Evolutionary conservation across 1,139 yeast genomes (phyloP), one percentile per base, ranked within the genome.

Genomic region (Sugiyamaella pinicola): DNA sequence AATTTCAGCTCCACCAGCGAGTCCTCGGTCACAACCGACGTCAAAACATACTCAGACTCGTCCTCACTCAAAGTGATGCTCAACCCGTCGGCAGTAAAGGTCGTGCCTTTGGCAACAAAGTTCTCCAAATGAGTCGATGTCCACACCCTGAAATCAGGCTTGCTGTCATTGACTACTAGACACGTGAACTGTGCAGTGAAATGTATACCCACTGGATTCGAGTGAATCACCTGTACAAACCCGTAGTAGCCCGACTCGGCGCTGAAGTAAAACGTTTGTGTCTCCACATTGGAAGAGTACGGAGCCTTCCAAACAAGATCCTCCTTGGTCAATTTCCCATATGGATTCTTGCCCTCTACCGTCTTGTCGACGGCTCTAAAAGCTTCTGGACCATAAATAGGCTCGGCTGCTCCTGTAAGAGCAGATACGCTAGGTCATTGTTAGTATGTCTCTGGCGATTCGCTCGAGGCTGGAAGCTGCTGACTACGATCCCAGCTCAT

Each of bases 121-220:
- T 89, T 85, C 56, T 87, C 95, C 64, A 93, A 77, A 64, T 87
- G 85, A 35, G 97, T 90, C 10, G 96, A 86, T 5, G 96, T 87
- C 98, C 98, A 91, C 52, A 85, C 74, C 63, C 69, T 60, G 58
- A 75, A 80, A 53, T 74, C 77, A 47, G 77, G 80, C 63, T 78
- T 74, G 54, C 73, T 69, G 35, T 75, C 74, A 65, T 85, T 80
- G 70, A 75, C 85, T 52, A 91, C 69, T 66, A 95, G 82, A 72
- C 91, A 91, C 31, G 98, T 93, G 71, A 91, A 91, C 70, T 93
- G 98, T 9, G 98, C 96, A 33, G 96, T 90, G 57, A 89, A 87
- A 68, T 85, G 90, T 53, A 91, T 77, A 12, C 96, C 96, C 74
- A 89, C 85, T 46, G 95, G 80, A 69, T 87, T 90, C 42, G 97